A percentile compares a stretch with the other conserved stretches of the same genome.
These are phyloP conservation scores for Harringtonia aguacate DNA, from an alignment of 2,329 filamentous ascomycete species.

Conservation along the genomic window DNA sequence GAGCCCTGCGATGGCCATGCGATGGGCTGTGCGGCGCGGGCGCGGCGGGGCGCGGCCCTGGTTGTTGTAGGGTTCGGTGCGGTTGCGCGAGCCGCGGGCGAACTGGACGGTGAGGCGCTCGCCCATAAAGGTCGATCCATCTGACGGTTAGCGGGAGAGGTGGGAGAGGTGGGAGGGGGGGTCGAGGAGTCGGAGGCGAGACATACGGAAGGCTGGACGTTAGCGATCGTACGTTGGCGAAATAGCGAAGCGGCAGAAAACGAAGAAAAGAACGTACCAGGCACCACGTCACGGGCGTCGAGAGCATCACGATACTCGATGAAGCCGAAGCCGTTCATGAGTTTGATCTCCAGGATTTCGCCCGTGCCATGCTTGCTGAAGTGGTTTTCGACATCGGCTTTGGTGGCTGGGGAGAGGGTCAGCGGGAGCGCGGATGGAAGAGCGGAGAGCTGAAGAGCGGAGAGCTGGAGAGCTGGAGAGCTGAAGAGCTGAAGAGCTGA, in stretches of 20 bases:
- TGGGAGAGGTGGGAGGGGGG: slow-evolving; percentile 17
- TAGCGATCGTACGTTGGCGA: background rate
- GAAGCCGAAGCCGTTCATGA: slow-evolving; percentile 99
- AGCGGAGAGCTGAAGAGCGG: too few species aligned
- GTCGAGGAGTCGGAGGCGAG: slow-evolving; percentile 13
- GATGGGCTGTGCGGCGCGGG: slow-evolving; percentile 85
- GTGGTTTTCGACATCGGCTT: slow-evolving; percentile 91
- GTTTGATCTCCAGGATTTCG: slow-evolving; percentile 97
- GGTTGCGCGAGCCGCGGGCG: slow-evolving; percentile 68
- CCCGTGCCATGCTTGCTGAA: slow-evolving; percentile 94
- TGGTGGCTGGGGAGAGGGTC: slow-evolving; percentile 57
- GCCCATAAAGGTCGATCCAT: slow-evolving; percentile 97
- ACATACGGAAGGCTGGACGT: slow-evolving; percentile 14
- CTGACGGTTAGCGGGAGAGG: slow-evolving; percentile 28
- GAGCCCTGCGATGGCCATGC: slow-evolving; percentile 96
- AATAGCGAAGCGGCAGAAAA: background rate
- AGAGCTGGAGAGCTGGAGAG: too few species aligned
- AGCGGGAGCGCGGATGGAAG: too few species aligned
- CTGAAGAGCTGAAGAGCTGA: too few species aligned
- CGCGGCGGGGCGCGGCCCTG: slow-evolving; percentile 54
- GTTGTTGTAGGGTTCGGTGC: slow-evolving; percentile 32
- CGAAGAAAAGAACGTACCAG: slow-evolving; percentile 52
- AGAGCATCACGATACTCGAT: slow-evolving; percentile 98
- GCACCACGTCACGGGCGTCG: slow-evolving; percentile 96
- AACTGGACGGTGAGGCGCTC: slow-evolving; percentile 97